Evolutionary conservation across 140 eudicot species (phyloP), one percentile per base, ranked within the genome.

Genomic region (Oenanthe javanica): DNA sequence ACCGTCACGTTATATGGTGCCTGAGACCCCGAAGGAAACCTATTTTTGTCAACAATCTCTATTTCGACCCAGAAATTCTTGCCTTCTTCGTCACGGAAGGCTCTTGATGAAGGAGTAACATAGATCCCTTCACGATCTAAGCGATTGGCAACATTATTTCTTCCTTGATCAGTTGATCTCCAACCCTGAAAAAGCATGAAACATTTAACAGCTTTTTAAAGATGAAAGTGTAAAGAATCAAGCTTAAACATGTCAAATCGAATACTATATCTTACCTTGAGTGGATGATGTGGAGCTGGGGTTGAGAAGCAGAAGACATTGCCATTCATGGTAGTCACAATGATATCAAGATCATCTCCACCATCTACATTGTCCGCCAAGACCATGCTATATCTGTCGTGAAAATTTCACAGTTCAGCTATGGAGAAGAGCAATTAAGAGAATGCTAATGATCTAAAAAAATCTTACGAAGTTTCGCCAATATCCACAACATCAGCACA

Each of bases 401-500:
- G 43, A 80, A 66, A 52, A 43, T 61, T 31, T 72, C 51, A 83
- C 54, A 31, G 36, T 42, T 81, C 57, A 79, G 79, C 84, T 76
- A 46, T 40, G 27, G 76, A 79, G 38, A 46, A 4, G 21, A 47
- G 47, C 72, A 23, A 18, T 45, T 21, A 9, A 51, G 9, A 46
- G 36, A 19, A 45, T 66, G 43, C 4, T 67, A 16, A 77, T 70
- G 36, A 75, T 63, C 59, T 77, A 69, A 72, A 84, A 57, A 61
- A 31, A 82, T 77, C 98, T 88, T 88, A 95, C 99, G 98, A 92
- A 75, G 99, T 95, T 91, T 95, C 98, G 38, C 99, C 99, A 55
- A 95, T 93, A 84, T 95, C 99, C 83, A 95, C 97, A 72, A 95
- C 99, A 86, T 92, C 98, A 80, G 99, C 99, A 84, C 99, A 95